phyloP scores from a whole-genome alignment of 768 basidiomycete species.

The Megacollybia marginata region DNA sequence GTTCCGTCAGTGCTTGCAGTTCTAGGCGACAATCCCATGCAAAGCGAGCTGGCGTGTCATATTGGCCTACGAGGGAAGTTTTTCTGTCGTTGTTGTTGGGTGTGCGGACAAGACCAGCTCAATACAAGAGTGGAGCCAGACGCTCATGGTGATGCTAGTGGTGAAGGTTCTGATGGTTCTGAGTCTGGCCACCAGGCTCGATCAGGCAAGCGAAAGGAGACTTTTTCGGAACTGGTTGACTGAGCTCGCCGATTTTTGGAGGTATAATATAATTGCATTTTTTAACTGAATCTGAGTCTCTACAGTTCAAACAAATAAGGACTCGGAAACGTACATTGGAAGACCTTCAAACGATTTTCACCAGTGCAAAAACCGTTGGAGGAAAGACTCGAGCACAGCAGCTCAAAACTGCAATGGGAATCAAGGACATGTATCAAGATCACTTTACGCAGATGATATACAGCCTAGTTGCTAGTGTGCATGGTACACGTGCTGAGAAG shows the following conservation, averaged over 20 bases:
- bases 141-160: slow-evolving; percentile 2
- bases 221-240: slow-evolving; percentile 10
- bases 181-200: neutral
- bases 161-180: neutral
- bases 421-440: slow-evolving; percentile 26
- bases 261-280: slow-evolving; percentile 6
- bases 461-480: slow-evolving; percentile 9
- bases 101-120: slow-evolving; percentile 12
- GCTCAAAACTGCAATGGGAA: slow-evolving; percentile 17
- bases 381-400: slow-evolving; percentile 10
- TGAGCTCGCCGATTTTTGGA: slow-evolving; percentile 16
- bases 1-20: slow-evolving; percentile 23
- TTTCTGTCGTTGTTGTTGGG: slow-evolving; percentile 34
- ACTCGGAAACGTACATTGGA: slow-evolving; percentile 8
- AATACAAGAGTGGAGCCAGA: too few species aligned
- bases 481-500: slow-evolving; percentile 3
- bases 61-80: slow-evolving; percentile 28
- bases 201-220: neutral
- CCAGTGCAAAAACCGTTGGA: slow-evolving; percentile 8
- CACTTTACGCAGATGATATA: slow-evolving; percentile 17
- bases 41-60: slow-evolving; percentile 16
- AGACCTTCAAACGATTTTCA: slow-evolving; percentile 12
- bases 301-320: slow-evolving; percentile 10
- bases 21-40: slow-evolving; percentile 9
- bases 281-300: neutral